These are phyloP conservation scores for Theobroma cacao DNA, from an alignment of 345 rosid genomes.

Conservation along the genomic window DNA sequence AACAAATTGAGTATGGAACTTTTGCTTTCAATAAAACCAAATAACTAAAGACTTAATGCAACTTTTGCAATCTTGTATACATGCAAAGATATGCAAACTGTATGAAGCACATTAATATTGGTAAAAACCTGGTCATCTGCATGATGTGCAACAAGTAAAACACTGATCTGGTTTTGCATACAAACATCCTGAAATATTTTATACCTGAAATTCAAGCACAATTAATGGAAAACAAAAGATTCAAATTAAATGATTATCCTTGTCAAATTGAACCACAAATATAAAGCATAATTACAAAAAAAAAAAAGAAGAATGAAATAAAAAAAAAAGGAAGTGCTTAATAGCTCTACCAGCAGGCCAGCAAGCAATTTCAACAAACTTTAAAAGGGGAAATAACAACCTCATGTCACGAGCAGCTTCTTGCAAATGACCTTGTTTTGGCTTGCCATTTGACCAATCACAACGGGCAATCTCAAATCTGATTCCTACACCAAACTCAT, in stretches of 20 bases:
- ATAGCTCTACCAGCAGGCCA: not conserved
- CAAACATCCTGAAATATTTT: slow-evolving; percentile 65
- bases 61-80: not conserved
- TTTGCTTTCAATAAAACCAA: not conserved
- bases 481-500: slow-evolving; percentile 54
- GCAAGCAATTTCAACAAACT: not conserved
- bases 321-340: not conserved
- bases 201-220: slow-evolving; percentile 48
- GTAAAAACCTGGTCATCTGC: slow-evolving; percentile 83
- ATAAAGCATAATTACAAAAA: not conserved
- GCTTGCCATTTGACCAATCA: slow-evolving; percentile 77
- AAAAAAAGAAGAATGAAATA: not conserved
- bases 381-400: slow-evolving; percentile 21
- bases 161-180: slow-evolving; percentile 47
- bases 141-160: slow-evolving; percentile 89
- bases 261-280: not conserved
- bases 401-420: slow-evolving; percentile 92
- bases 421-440: slow-evolving; percentile 82
- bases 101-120: not conserved
- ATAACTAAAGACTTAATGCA: not conserved
- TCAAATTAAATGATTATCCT: not conserved
- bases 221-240: not conserved
- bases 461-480: slow-evolving; percentile 80
- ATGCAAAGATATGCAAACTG: not conserved
- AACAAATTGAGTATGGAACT: not conserved